Evolutionary conservation across 2,329 filamentous ascomycete genomes (phyloP), one percentile per base, ranked within the genome.

Genomic region (Verticillium zaregamsianum): DNA sequence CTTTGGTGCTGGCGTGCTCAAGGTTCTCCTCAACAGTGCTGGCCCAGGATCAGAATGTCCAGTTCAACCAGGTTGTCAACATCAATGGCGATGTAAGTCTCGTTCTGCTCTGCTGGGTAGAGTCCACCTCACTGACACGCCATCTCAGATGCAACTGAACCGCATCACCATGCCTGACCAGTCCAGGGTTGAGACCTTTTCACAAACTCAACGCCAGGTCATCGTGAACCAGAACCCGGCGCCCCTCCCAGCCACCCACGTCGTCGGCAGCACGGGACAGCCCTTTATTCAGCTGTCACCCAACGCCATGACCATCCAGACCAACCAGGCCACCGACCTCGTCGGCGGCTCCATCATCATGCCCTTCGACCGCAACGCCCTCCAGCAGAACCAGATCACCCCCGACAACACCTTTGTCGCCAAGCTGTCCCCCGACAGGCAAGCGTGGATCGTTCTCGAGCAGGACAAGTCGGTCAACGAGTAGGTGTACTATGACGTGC

Each of bases 141-240:
- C 20, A n/a, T 3, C 28, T 39, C 25, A 66, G 66, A 67, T 67
- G 66, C 61, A 63, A 64, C 33, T 66, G 28, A 67, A 67, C 60
- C 62, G 59, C 40, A 52, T 67, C 15, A 37, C 61, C 4, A 66
- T 67, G 37, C 66, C 66, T 9, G 66, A 67, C 39, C 64, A 66
- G 58, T 66, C 66, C 31, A 67, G 66, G 54, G 66, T 67, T 28
- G 66, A 67, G 61, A 67, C 66, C 2, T 67, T 67, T 60, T 67
- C 66, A 8, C 66, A 67, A 58, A 61, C 65, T 25, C 66, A 67
- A 57, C 62, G 61, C 9, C 66, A 67, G 35, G 35, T 67, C 57
- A 66, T 67, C 35, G 65, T 67, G 57, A 67, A 67, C 60, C 66
- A 67, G 45, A 67, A 67, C 56, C 64, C 65, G 6, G 65, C 64